phyloP scores from a whole-genome alignment of 352 stramenopile genomes.

The Phytophthora agathidicida region DNA sequence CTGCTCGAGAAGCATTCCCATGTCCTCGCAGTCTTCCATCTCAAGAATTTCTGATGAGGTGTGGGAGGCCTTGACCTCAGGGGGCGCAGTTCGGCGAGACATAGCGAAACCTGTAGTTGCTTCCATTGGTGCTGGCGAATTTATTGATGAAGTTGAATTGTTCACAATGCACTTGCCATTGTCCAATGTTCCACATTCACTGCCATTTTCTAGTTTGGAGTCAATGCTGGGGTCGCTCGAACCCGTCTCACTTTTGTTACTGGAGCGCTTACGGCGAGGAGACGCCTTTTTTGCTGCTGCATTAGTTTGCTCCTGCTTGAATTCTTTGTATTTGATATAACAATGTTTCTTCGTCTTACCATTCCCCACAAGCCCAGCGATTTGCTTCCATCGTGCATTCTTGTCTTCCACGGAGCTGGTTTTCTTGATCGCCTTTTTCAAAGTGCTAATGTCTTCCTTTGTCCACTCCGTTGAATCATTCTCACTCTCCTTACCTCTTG shows the following conservation, averaged over 20 bases:
- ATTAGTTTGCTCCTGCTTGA: constrained; percentile 68
- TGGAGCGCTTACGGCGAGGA: constrained; percentile 19
- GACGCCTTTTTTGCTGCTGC: constrained; percentile 36
- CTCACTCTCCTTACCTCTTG: constrained; percentile 24
- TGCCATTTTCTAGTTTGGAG: not conserved
- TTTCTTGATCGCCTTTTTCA: constrained; percentile 82
- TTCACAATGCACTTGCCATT: constrained; percentile 7
- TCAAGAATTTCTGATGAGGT: constrained; percentile 32
- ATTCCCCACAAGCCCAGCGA: constrained; percentile 60
- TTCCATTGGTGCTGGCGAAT: constrained; percentile 2
- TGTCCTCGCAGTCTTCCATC: constrained; percentile 62
- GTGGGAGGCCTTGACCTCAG: not conserved
- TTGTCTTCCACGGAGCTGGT: constrained; percentile 66
- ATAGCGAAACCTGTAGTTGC: constrained; percentile 11
- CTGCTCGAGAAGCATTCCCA: constrained; percentile 33
- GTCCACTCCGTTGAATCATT: constrained; percentile 55
- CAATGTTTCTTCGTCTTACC: constrained; percentile 81
- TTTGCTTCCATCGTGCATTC: constrained; percentile 76
- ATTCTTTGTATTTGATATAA: constrained; percentile 87
- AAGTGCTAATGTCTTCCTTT: constrained; percentile 54
- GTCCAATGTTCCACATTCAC: not conserved
- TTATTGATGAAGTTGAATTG: not conserved
- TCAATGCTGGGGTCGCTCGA: not conserved
- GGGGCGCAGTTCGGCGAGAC: constrained; percentile 7
- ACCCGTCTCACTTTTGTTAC: constrained; percentile 5